Percentiles rank a stretch among this genome's conserved stretches.
Evolutionary conservation across 495 filamentous ascomycete species (phyloP).

Genomic region (Coniosporium apollinis): DNA sequence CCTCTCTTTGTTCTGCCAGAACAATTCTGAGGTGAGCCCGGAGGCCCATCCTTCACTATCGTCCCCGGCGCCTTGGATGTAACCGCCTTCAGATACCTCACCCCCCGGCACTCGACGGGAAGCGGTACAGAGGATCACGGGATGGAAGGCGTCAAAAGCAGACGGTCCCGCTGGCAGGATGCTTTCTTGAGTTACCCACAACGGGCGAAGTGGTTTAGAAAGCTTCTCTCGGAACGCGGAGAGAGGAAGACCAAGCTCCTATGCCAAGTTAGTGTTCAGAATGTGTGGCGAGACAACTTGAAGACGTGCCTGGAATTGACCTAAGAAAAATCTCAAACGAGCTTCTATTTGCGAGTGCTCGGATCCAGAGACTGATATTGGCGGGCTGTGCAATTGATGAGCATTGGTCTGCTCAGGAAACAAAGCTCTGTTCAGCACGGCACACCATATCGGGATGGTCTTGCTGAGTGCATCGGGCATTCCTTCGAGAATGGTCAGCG

Average conservation of each 20-base stretch:
- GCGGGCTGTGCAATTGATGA: slow-evolving; percentile 45
- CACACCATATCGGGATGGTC: slow-evolving; percentile 86
- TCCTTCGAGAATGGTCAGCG: slow-evolving; percentile 25
- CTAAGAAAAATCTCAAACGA: too few relatives aligned
- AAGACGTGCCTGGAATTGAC: too few relatives aligned
- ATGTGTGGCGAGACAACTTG: too few relatives aligned
- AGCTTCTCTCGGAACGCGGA: slow-evolving; percentile 23
- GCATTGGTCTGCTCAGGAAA: slow-evolving; percentile 39
- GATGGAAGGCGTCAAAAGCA: slow-evolving; percentile 31
- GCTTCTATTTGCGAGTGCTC: slow-evolving; percentile 67
- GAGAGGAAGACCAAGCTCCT: too few relatives aligned
- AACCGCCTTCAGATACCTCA: slow-evolving; percentile 53
- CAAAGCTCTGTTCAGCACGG: slow-evolving; percentile 62
- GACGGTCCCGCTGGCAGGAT: slow-evolving; percentile 11
- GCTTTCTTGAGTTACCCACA: slow-evolving; percentile 42
- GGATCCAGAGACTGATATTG: slow-evolving; percentile 46
- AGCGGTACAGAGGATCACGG: slow-evolving; percentile 66
- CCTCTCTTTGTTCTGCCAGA: slow-evolving; percentile 49
- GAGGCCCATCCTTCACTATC: slow-evolving; percentile 78
- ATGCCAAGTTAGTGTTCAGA: too few relatives aligned
- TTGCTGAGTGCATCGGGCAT: slow-evolving; percentile 91
- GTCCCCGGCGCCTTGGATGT: slow-evolving; percentile 89
- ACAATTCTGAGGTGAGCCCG: slow-evolving; percentile 51
- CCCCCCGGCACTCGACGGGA: slow-evolving; percentile 49
- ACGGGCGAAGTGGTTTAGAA: slow-evolving; percentile 41